Percentiles rank a stretch among this genome's conserved stretches.
Conservation (phyloP, 1,284 basidiomycete genomes). For the Malassezia globosa region DNA sequence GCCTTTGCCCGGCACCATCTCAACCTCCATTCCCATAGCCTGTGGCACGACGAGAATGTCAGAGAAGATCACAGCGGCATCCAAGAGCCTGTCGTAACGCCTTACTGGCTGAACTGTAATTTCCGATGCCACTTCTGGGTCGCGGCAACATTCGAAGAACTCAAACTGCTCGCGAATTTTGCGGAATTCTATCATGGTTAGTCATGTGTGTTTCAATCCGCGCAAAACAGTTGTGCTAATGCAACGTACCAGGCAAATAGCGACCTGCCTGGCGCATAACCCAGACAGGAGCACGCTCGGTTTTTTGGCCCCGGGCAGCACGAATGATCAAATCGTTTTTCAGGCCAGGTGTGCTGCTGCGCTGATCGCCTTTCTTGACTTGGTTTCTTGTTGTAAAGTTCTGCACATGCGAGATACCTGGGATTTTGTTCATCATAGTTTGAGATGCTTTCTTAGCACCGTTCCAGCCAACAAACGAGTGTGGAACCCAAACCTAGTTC, state of each 20-base stretch:
- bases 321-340: conserved; percentile 81
- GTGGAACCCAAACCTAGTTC: too few species aligned
- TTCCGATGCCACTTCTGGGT: conserved; percentile 41
- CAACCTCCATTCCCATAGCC: conserved; percentile 45
- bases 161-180: conserved; percentile 43
- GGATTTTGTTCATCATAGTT: conserved; percentile 22
- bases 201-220: not conserved
- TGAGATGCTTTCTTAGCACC: too few species aligned
- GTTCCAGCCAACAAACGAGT: too few species aligned
- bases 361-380: conserved; percentile 15
- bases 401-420: conserved; percentile 30
- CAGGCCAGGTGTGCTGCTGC: conserved; percentile 49
- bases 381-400: conserved; percentile 23
- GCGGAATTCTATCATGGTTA: conserved; percentile 31
- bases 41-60: conserved; percentile 47
- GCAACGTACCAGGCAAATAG: conserved; percentile 75
- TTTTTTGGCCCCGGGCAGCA: conserved; percentile 75
- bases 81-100: conserved; percentile 40
- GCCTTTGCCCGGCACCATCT: conserved; percentile 45
- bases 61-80: conserved; percentile 46
- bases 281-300: conserved; percentile 90
- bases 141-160: conserved; percentile 46
- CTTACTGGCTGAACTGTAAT: conserved; percentile 45
- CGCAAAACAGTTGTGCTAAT: too few species aligned
- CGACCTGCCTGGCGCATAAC: conserved; percentile 97